These are phyloP conservation scores for Hordeum pubiflorum DNA, from an alignment of 202 grass and related monocot species.

Conservation along the genomic window DNA sequence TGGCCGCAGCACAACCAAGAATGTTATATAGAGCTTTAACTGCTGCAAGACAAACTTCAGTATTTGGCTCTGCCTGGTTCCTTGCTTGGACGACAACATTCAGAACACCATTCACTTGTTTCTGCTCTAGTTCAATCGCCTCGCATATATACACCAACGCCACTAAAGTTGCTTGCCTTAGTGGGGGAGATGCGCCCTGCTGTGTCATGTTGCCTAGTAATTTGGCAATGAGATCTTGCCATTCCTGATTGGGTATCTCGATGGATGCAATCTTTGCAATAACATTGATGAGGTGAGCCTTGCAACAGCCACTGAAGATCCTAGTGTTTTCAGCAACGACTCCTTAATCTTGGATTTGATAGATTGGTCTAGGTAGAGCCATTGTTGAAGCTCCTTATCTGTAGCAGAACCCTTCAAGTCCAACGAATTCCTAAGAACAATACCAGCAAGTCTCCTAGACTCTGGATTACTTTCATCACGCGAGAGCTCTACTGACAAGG, in stretches of 20 bases:
- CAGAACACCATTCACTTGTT: slow-evolving; percentile 76
- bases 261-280: slow-evolving; percentile 28
- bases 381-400: slow-evolving; percentile 29
- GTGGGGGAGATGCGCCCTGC: slow-evolving; percentile 36
- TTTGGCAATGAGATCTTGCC: background rate
- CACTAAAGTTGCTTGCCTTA: slow-evolving; percentile 77
- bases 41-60: slow-evolving; percentile 67
- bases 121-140: slow-evolving; percentile 64
- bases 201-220: slow-evolving; percentile 40
- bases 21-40: slow-evolving; percentile 69
- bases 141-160: slow-evolving; percentile 71
- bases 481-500: slow-evolving; percentile 63
- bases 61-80: slow-evolving; percentile 40
- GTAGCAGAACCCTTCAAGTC: slow-evolving; percentile 49
- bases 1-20: slow-evolving; percentile 55
- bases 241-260: background rate
- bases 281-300: slow-evolving; percentile 61
- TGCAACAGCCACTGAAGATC: slow-evolving; percentile 47
- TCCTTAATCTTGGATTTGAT: slow-evolving; percentile 29
- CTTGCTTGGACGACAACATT: slow-evolving; percentile 78
- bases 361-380: slow-evolving; percentile 57
- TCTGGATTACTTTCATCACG: slow-evolving; percentile 46
- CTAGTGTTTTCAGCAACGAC: slow-evolving; percentile 60
- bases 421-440: slow-evolving; percentile 72
- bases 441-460: slow-evolving; percentile 66